Evolutionary conservation across 768 basidiomycete species (phyloP), one percentile per base, ranked within the genome.

Genomic region (Agaricus sinodeliciosus): DNA sequence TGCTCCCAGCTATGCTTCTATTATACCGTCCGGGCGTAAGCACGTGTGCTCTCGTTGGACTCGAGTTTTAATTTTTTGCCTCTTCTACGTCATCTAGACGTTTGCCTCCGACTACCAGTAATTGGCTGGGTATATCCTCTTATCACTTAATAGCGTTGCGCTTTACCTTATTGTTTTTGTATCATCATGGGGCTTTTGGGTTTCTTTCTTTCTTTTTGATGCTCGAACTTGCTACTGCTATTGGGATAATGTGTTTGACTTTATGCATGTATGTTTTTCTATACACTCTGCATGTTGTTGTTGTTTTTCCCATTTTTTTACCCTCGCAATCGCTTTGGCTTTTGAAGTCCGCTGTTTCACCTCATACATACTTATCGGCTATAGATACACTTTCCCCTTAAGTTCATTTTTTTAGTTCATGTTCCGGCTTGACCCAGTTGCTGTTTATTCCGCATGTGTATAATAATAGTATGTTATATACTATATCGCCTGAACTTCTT

Each of bases 141-240:
- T 59, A 8, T 43, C n/a, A 22, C 28, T 8, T 28, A n/a, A 19
- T 43, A 28, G 45, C 51, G 31, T 48, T 43, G 3, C 22, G n/a
- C 31, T 44, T 46, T 54, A 55, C 41, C 51, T 26, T 50, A 54
- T 53, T 47, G 39, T 54, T 54, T 54, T 42, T 54, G 46, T 54
- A 44, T 40, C 40, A 54, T 47, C 47, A 28, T 54, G 46, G 52
- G 52, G 45, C 28, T 54, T 35, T 53, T 22, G 51, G 36, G 52
- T 42, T 42, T 34, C 45, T 37, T 55, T 47, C 57, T 53, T 52
- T 54, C 47, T 36, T 42, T 40, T 35, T 25, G 18, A 27, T 19
- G 12, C 36, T 43, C 16, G 41, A 42, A 31, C 44, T 11, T 37
- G 35, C 18, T 49, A 42, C 28, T 46, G 50, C 34, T 44, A 42